Evolutionary conservation across 495 filamentous ascomycete genomes (phyloP).

Genomic region (Pseudoneurospora amorphoporcata): DNA sequence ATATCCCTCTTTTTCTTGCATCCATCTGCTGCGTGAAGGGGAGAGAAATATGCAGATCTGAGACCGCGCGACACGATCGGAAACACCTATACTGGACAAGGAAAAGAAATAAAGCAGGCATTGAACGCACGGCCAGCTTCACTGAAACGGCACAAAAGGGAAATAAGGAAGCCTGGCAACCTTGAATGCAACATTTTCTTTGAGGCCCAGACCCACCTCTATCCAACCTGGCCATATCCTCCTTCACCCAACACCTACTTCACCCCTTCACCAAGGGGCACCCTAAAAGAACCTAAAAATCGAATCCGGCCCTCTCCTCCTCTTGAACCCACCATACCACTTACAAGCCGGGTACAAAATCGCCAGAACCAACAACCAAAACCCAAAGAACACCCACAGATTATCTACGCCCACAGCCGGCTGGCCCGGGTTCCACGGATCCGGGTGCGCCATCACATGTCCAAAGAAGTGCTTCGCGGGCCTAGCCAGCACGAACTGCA

Average conservation of each 20-base stretch:
- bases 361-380: slow-evolving; percentile 7
- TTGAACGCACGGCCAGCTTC: neutral
- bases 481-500: slow-evolving; percentile 9
- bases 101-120: neutral
- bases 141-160: neutral
- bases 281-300: slow-evolving; percentile 25
- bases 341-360: slow-evolving; percentile 20
- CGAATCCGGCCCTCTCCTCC: slow-evolving; percentile 17
- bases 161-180: neutral
- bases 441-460: neutral
- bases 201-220: neutral
- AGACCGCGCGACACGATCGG: neutral
- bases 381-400: slow-evolving; percentile 13
- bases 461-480: slow-evolving; percentile 5
- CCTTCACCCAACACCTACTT: neutral
- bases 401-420: slow-evolving; percentile 13
- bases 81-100: neutral
- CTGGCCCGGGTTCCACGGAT: neutral
- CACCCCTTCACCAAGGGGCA: neutral
- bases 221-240: neutral
- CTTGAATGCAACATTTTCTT: neutral
- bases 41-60: neutral
- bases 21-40: neutral
- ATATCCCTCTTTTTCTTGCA: neutral
- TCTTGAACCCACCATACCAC: slow-evolving; percentile 24